Base-by-base conservation (phyloP, 2,329 filamentous ascomycete species). In the Trichoderma breve region DNA sequence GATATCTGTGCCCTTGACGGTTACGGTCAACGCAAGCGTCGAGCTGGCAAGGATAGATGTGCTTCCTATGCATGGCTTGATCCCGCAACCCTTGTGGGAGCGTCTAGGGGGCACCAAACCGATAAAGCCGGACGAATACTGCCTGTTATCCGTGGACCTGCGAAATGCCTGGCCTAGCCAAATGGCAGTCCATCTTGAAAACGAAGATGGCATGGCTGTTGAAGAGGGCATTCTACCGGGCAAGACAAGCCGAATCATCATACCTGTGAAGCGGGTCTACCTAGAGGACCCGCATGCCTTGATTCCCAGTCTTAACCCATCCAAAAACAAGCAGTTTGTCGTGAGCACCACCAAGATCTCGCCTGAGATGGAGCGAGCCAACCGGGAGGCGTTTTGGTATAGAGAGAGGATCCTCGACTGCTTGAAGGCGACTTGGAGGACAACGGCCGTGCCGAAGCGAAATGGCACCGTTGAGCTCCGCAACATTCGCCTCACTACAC, bases 21-120 rank as follows among this genome's bases (percentile, higher is more conserved):
- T 98, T 18, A 98, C 95, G 6, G 95, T 98, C 62, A 98, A 98
- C 78, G 93, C 94, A 4, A 96, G 94, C 77, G 86, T 98, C 30
- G 94, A 98, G 77, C 85, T 98, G 11, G 87, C 91, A 39, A 88
- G 93, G 47, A 90, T 95, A 74, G 95, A 98, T 77, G 86, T 97
- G 21, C 81, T 96, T 39, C 91, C 94, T 1, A 86, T 97, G 12
- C 89, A 89, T 62, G 88, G 89, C 12, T 85, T 88, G 63, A 89
- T 96, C 67, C 91, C 92, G 1, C 80, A 79, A 34, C 83, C 86
- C 4, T 78, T 91, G 1, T 93, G 92, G 89, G 78, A 81, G 67
- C 83, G 83, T 3, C 78, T 85, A 21, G 80, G 78, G 3, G 76
- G 80, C 26, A 51, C 79, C 3, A 78, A 80, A 3, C 76, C 78